Conservation (phyloP, 331 rosid species). For the Telfairia occidentalis region DNA sequence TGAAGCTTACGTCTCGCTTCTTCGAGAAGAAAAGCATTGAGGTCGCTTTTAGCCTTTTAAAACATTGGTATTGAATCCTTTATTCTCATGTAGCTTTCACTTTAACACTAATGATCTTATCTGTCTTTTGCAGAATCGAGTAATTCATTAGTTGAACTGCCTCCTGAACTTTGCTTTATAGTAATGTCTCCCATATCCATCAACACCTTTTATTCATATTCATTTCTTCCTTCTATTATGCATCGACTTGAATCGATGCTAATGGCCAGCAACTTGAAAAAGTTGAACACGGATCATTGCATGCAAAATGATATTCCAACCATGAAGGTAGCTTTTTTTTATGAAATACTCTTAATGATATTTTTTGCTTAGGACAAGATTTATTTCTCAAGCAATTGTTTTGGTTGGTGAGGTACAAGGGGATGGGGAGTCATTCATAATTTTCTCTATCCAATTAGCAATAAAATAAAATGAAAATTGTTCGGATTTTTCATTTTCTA, state of each 20-base stretch:
- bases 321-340: conserved; percentile 31
- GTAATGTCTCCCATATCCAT: conserved; percentile 59
- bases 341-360: not conserved
- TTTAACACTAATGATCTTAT: not conserved
- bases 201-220: conserved; percentile 37
- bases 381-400: not conserved
- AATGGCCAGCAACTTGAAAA: conserved; percentile 44
- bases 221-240: conserved; percentile 68
- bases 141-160: conserved; percentile 44
- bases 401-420: not conserved
- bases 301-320: conserved; percentile 39
- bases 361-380: not conserved
- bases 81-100: not conserved
- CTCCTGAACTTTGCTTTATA: conserved; percentile 63
- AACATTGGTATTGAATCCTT: too few species aligned
- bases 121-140: conserved; percentile 34
- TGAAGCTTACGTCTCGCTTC: too few species aligned
- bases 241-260: conserved; percentile 68
- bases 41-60: too few species aligned
- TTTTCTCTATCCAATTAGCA: not conserved
- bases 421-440: not conserved
- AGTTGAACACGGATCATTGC: conserved; percentile 46
- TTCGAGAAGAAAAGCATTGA: too few species aligned
- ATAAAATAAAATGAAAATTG: not conserved
- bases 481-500: not conserved